Evolutionary conservation across 1,139 yeast species (phyloP), one percentile per base, ranked within the genome.

Genomic region (Debaryomyces sp.): DNA sequence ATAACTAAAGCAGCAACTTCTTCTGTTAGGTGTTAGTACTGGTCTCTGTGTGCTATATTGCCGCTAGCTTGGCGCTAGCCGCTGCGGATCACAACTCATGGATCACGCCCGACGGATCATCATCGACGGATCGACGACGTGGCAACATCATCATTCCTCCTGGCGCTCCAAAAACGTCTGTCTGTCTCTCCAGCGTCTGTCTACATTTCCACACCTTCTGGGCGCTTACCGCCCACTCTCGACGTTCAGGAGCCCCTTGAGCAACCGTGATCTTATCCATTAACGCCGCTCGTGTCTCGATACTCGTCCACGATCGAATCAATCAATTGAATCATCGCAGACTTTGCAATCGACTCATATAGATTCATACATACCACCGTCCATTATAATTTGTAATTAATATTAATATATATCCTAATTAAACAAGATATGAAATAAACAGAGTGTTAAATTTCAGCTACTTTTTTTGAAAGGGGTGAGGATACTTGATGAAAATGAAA

Each of bases 1-100:
- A 94, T 94, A 82, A 94, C 99, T 80, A 88, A 87, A 64, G 80
- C 80, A 67, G 80, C 79, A 63, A 76, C 80, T 75, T 75, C 80
- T 75, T 76, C 81, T 76, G 61, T 61, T 41, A 44, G 41, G 49
- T 43, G 67, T 62, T 65, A 65, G 68, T 66, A 63, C 15, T 27
- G 32, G 10, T 35, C 38, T 35, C 9, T 18, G 21, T 36, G 12
- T 23, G 30, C 10, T 22, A 17, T 1, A 23, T 12, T 23, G 17
- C 22, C 41, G 30, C n/a, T 7, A 10, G 5, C 18, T 12, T 23
- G 17, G 32, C 41, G 30, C n/a, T 7, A 10, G 5, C 18, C 30
- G 41, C 15, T 26, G 41, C 15, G 26, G 38, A 18, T 18, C 22
- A 4, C 26, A 18, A 7, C n/a, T n/a, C 13, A 27, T 13, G 30